These are phyloP conservation scores for Zasmidium angulare DNA, from an alignment of 2,329 filamentous ascomycete species.

Conservation along the genomic window DNA sequence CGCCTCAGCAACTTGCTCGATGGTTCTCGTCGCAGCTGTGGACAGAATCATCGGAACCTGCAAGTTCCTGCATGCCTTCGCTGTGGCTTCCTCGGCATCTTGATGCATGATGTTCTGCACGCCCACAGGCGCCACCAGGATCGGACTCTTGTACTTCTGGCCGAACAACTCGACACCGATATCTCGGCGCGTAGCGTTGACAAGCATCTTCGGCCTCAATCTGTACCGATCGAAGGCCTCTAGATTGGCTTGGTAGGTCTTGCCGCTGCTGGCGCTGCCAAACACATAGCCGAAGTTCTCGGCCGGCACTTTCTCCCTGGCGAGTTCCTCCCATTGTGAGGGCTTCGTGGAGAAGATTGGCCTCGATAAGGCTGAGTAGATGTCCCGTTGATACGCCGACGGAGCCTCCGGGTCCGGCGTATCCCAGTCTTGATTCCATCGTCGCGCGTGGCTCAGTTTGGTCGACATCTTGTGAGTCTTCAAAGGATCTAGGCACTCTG, in stretches of 20 bases:
- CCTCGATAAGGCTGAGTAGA: constrained; percentile 38
- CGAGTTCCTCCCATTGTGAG: constrained; percentile 40
- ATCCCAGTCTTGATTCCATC: constrained; percentile 25
- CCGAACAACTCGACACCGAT: constrained; percentile 37
- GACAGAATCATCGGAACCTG: constrained; percentile 66
- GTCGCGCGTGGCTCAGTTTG: constrained; percentile 18
- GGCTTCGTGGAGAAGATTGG: constrained; percentile 43
- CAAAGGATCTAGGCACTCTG: too few species aligned
- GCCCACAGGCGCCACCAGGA: constrained; percentile 68
- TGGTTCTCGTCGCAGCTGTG: constrained; percentile 62
- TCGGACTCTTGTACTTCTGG: constrained; percentile 48
- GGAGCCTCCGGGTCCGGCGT: constrained; percentile 39
- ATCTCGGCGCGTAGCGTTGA: constrained; percentile 37
- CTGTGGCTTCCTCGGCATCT: constrained; percentile 64
- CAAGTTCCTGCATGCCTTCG: constrained; percentile 60
- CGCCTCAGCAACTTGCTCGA: constrained; percentile 65
- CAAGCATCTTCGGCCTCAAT: constrained; percentile 42
- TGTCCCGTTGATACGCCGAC: constrained; percentile 33
- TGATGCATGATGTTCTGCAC: constrained; percentile 67
- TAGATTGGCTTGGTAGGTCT: constrained; percentile 38
- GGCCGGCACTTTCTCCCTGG: constrained; percentile 34
- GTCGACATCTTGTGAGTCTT: too few species aligned
- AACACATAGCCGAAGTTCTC: constrained; percentile 43
- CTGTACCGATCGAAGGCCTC: constrained; percentile 42
- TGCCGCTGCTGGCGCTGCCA: constrained; percentile 39